Evolutionary conservation across 306 rosid species (phyloP).

Genomic region (Prunus salicina): DNA sequence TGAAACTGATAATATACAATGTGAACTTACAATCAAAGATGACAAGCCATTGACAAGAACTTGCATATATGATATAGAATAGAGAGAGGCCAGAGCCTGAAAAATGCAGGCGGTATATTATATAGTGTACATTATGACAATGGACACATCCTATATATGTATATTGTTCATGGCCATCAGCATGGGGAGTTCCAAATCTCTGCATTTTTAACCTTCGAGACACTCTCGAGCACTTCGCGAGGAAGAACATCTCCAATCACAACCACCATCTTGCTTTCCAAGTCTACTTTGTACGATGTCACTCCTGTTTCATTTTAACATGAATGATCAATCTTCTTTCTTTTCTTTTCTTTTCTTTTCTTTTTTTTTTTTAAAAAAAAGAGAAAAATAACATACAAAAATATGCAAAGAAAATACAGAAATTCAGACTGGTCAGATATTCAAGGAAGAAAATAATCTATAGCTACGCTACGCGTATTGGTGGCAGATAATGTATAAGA

Average conservation of each 20-base stretch:
- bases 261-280: constrained; percentile 72
- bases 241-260: constrained; percentile 88
- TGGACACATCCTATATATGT: neutral
- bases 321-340: neutral
- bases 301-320: constrained; percentile 50
- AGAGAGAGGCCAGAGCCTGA: neutral
- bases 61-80: neutral
- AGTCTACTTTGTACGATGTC: constrained; percentile 73
- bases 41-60: neutral
- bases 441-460: too few species aligned
- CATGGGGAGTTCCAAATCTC: constrained; percentile 53
- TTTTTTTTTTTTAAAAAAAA: too few species aligned
- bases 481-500: too few species aligned
- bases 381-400: neutral
- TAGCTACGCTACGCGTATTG: too few species aligned
- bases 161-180: neutral
- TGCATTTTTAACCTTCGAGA: constrained; percentile 81
- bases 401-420: neutral
- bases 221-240: constrained; percentile 71
- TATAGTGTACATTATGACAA: neutral
- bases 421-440: neutral
- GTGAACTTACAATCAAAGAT: neutral
- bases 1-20: neutral
- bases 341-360: too few species aligned
- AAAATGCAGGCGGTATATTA: neutral